Conservation (phyloP, 2,329 filamentous ascomycete genomes). For the Fusarium neocosmosporiellum region DNA sequence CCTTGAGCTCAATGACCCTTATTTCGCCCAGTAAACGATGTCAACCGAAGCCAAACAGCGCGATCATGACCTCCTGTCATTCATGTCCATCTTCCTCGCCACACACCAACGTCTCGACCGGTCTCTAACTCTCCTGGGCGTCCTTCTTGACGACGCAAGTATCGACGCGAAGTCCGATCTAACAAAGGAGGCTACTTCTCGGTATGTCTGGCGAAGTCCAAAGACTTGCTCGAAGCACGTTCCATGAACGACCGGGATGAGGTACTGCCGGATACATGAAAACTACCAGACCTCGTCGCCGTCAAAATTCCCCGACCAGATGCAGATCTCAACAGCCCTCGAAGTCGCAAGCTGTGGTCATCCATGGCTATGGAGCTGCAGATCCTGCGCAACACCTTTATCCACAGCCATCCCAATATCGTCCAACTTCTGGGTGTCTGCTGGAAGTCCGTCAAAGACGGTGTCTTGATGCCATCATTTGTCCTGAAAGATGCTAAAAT, state of each 20-base stretch:
- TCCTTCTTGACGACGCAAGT: not conserved
- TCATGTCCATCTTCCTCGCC: not conserved
- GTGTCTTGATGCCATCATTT: not conserved
- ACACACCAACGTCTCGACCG: not conserved
- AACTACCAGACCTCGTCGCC: not conserved
- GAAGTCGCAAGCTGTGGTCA: not conserved
- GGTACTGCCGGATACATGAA: not conserved
- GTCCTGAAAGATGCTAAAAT: not conserved
- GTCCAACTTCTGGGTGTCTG: not conserved
- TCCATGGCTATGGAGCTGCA: not conserved
- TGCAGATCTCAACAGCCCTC: not conserved
- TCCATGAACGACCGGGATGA: not conserved
- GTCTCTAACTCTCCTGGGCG: not conserved
- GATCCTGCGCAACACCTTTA: not conserved
- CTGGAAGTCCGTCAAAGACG: not conserved
- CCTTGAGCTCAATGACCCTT: too few species aligned
- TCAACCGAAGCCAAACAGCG: not conserved
- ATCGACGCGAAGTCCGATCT: not conserved
- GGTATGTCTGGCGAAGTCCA: not conserved
- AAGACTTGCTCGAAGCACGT: not conserved
- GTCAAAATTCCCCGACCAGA: not conserved
- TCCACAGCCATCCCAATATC: not conserved
- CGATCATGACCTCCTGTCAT: not conserved
- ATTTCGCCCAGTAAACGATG: too few species aligned
- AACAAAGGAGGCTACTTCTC: not conserved